Conservation (phyloP, 345 rosid genomes). For the Eucalyptus shirleyi region DNA sequence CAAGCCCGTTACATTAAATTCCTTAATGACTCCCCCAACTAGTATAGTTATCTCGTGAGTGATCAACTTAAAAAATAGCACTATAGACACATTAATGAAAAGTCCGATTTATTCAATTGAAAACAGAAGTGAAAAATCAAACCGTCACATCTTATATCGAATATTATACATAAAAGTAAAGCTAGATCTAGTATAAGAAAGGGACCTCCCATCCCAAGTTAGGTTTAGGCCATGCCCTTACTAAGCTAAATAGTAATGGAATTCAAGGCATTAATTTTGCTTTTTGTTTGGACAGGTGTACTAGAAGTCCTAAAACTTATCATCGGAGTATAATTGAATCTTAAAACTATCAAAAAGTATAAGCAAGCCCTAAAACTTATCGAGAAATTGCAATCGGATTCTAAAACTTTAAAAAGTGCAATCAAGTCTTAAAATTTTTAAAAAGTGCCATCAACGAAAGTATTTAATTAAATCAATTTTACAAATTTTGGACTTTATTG, state of each 20-base stretch:
- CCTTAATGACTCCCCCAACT: too few species aligned
- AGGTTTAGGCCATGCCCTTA: neutral
- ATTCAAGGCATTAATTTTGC: neutral
- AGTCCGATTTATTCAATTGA: too few species aligned
- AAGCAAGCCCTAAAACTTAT: too few species aligned
- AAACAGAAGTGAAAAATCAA: rapidly evolving
- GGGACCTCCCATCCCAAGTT: neutral
- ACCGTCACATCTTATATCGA: neutral
- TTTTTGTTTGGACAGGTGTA: rapidly evolving
- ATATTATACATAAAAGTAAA: neutral
- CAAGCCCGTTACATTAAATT: rapidly evolving
- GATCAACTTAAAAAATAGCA: rapidly evolving
- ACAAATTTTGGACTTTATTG: too few species aligned
- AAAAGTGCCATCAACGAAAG: rapidly evolving
- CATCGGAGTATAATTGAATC: rapidly evolving
- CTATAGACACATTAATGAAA: rapidly evolving
- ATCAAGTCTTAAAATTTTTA: rapidly evolving
- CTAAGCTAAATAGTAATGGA: neutral
- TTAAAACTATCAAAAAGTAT: too few species aligned
- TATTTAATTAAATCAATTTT: too few species aligned
- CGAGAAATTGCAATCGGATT: rapidly evolving
- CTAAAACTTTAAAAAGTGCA: rapidly evolving
- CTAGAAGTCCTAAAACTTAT: too few species aligned
- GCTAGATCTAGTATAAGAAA: neutral
- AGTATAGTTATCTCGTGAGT: too few species aligned